A percentile compares a stretch with the other conserved stretches of the same genome.
phyloP scores from a whole-genome alignment of 2,329 filamentous ascomycete genomes.

The Allantophomopsis lycopodina region DNA sequence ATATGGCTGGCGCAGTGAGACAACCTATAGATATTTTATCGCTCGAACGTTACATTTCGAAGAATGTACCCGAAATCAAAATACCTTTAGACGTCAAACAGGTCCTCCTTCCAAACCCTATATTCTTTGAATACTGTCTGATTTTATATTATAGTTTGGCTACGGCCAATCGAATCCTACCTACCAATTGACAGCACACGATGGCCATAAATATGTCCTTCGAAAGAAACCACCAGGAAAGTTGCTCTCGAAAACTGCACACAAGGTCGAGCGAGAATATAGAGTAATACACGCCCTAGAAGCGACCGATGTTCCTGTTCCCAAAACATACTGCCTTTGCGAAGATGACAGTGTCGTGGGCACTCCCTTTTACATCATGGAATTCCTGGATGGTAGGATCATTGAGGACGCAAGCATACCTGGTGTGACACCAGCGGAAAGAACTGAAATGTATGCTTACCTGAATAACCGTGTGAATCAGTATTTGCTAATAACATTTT shows the following conservation, averaged over 20 bases:
- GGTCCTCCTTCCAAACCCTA: conserved; percentile 31
- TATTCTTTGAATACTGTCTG: neutral
- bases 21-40: conserved; percentile 78
- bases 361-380: conserved; percentile 91
- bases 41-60: conserved; percentile 64
- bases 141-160: conserved; percentile 49
- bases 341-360: conserved; percentile 67
- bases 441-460: conserved; percentile 43
- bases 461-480: neutral
- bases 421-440: conserved; percentile 48
- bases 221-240: conserved; percentile 89
- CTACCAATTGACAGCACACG: conserved; percentile 67
- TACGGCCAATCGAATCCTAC: conserved; percentile 94
- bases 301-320: conserved; percentile 67
- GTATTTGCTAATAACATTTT: neutral
- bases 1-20: conserved; percentile 75
- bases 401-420: conserved; percentile 77
- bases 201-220: conserved; percentile 62
- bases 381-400: conserved; percentile 84
- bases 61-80: conserved; percentile 72
- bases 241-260: conserved; percentile 78
- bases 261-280: conserved; percentile 89
- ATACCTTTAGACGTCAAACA: conserved; percentile 80
- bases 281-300: conserved; percentile 72
- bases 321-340: conserved; percentile 67